phyloP scores from a whole-genome alignment of 2,329 filamentous ascomycete species.

The Clonostachys solani region DNA sequence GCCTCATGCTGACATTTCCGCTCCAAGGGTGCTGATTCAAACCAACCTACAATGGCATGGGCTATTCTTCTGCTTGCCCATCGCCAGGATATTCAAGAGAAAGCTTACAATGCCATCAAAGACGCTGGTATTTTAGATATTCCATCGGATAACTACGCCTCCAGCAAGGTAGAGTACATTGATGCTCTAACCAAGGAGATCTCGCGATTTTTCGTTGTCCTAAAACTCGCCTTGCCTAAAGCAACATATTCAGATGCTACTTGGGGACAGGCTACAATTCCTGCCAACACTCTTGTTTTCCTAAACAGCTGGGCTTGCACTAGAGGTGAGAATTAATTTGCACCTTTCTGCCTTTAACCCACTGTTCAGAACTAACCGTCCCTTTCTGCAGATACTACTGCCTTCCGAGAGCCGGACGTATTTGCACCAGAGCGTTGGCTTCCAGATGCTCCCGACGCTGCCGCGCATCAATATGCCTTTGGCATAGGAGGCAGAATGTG shows the following conservation, averaged over 20 bases:
- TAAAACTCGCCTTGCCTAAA: conserved; percentile 60
- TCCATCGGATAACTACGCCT: conserved; percentile 7
- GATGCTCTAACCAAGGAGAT: conserved; percentile 62
- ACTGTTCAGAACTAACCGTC: neutral
- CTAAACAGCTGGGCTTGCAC: conserved; percentile 20
- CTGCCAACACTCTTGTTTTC: conserved; percentile 43
- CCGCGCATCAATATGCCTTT: conserved; percentile 46
- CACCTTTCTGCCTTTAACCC: neutral
- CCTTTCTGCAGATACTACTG: conserved; percentile 37
- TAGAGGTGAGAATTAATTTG: conserved; percentile 8
- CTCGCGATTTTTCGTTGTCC: conserved; percentile 60
- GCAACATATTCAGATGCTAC: conserved; percentile 24
- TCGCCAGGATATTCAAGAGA: conserved; percentile 16
- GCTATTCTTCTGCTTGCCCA: conserved; percentile 18
- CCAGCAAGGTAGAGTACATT: conserved; percentile 59
- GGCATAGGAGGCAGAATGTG: conserved; percentile 52
- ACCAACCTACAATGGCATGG: conserved; percentile 17
- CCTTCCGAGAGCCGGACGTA: conserved; percentile 61
- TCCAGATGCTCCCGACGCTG: conserved; percentile 17
- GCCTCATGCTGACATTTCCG: neutral
- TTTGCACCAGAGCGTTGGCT: conserved; percentile 48
- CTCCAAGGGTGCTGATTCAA: conserved; percentile 16
- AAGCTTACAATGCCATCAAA: conserved; percentile 11
- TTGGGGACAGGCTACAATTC: conserved; percentile 30
- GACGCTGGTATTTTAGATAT: conserved; percentile 5